Base-by-base conservation (phyloP, 352 stramenopile species). In the Phytopythium helicoides region DNA sequence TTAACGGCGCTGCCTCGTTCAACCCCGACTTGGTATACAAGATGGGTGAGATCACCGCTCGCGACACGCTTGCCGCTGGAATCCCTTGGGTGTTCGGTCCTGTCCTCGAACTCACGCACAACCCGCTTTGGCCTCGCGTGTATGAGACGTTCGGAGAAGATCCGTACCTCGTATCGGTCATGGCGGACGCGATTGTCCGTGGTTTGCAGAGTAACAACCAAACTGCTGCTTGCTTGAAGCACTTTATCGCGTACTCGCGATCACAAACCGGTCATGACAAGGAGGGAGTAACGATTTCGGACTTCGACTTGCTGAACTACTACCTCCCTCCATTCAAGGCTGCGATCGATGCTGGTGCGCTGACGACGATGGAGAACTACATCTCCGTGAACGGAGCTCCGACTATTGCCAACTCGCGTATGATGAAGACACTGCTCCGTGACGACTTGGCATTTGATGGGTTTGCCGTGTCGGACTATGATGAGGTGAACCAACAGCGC, bases 91-190 rank as follows among this genome's bases (percentile, higher is more conserved):
- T 96, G 1, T 97, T 96, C 64, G 70, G 64, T 35, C 89, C 89
- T 1, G 74, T 95, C 6, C 60, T 82, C 8, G 76, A 87, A 45
- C 62, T 97, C 40, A 66, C 73, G 0, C 76, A 81, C 42, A 83
- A 96, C 47, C 83, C 85, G 4, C 66, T 85, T 33, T 97, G 89
- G 87, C 60, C 75, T 11, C 66, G 89, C 3, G 77, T 88, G 11
- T 96, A 87, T 48, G 91, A 97, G 64, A 97, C 87, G 14, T 97
- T 96, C 73, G 88, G 91, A 9, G 85, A 97, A 71, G 87, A 96
- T 54, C 82, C 84, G 6, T 54, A 81, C 21, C 37, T 94, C 1
- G 73, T 81, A 1, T 74, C 78, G 1, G 54, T 73, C 16, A 85
- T 96, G 71, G 83, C 66, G 0, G 55, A 58, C 18, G 64, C 66